Percentiles rank a stretch among this genome's conserved stretches.
Evolutionary conservation across 2,329 filamentous ascomycete species (phyloP).

Genomic region (Fusarium sp.): DNA sequence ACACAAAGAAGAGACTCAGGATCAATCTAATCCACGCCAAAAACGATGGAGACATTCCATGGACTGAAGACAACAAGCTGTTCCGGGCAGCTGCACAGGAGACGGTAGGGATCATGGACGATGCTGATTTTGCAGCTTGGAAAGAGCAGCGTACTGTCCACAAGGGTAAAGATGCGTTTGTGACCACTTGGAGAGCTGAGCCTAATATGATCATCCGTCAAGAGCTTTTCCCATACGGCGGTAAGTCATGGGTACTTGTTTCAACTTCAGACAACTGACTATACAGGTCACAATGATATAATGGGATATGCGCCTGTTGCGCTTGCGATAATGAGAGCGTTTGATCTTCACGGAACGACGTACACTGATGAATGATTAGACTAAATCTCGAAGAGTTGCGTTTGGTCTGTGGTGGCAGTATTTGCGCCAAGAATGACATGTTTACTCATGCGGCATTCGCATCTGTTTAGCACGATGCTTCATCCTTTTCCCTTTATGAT

Average conservation of each 20-base stretch:
- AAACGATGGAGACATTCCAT: conserved; percentile 85
- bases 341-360: conserved; percentile 56
- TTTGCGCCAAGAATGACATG: background rate
- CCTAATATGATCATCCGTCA: conserved; percentile 61
- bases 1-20: conserved; percentile 64
- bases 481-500: too few species aligned
- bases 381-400: background rate
- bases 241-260: conserved; percentile 50
- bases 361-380: conserved; percentile 36
- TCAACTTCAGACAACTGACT: conserved; percentile 1
- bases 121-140: conserved; percentile 52
- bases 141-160: conserved; percentile 57
- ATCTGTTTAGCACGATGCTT: background rate
- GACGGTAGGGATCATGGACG: conserved; percentile 51
- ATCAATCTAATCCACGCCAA: conserved; percentile 81
- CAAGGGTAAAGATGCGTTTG: conserved; percentile 58
- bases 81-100: conserved; percentile 68
- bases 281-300: conserved; percentile 73
- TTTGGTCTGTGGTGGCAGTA: background rate
- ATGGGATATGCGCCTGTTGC: conserved; percentile 71
- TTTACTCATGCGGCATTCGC: background rate
- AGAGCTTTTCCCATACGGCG: conserved; percentile 64
- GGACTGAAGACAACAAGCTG: conserved; percentile 70
- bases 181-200: conserved; percentile 55
- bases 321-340: conserved; percentile 71